Conservation (phyloP, 805 yeast species). For the Yarrowia osloensis region DNA sequence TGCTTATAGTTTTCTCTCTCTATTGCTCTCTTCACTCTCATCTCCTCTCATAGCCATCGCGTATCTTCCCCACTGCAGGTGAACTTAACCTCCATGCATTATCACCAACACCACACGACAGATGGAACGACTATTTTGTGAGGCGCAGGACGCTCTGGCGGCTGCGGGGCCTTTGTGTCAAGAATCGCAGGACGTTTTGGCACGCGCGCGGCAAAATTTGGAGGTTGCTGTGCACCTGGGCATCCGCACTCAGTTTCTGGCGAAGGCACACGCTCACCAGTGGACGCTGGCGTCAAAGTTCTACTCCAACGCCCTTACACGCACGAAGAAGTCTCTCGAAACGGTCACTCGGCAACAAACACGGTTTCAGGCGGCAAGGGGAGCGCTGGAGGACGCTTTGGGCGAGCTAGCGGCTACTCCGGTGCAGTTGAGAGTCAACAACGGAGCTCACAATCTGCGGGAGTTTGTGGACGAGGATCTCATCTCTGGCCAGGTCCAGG, state of each 20-base stretch:
- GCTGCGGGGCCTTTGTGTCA: constrained; percentile 21
- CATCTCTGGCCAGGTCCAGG: not conserved
- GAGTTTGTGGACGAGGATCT: constrained; percentile 16
- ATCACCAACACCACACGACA: constrained; percentile 6
- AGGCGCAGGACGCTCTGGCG: constrained; percentile 26
- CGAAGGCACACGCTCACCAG: constrained; percentile 18
- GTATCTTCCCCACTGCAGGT: not conserved
- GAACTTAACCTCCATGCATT: constrained; percentile 16
- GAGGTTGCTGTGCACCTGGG: constrained; percentile 16
- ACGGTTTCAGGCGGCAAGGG: constrained; percentile 11
- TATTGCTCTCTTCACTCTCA: too few species aligned
- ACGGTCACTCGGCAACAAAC: constrained; percentile 18
- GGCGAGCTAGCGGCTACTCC: constrained; percentile 29
- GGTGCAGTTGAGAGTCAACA: not conserved
- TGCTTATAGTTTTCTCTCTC: too few species aligned
- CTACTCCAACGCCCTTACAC: constrained; percentile 13
- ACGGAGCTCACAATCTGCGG: constrained; percentile 10
- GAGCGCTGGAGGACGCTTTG: constrained; percentile 14
- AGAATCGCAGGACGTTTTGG: constrained; percentile 16
- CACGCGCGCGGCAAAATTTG: constrained; percentile 12
- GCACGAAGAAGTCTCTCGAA: constrained; percentile 19
- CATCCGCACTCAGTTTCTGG: constrained; percentile 8
- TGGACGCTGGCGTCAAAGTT: constrained; percentile 10
- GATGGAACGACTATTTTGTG: constrained; percentile 3
- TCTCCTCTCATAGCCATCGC: too few species aligned